phyloP scores from a whole-genome alignment of 805 yeast species.

The Schwanniomyces pseudopolymorphus region DNA sequence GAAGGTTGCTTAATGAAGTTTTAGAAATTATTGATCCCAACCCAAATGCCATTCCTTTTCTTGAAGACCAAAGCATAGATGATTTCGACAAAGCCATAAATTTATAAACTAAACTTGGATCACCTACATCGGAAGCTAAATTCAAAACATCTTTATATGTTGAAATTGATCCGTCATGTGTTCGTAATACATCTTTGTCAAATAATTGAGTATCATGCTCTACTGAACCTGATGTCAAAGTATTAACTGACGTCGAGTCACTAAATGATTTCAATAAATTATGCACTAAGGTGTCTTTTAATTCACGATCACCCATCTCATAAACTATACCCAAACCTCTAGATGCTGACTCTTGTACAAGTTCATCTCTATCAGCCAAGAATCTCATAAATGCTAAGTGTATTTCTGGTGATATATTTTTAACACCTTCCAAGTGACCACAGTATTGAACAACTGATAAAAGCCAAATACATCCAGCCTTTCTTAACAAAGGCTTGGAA shows the following conservation, averaged over 20 bases:
- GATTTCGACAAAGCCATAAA: slow-evolving; percentile 90
- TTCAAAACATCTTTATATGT: slow-evolving; percentile 88
- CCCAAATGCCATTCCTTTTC: slow-evolving; percentile 94
- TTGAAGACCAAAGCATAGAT: slow-evolving; percentile 86
- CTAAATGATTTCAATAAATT: slow-evolving; percentile 77
- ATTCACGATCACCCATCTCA: slow-evolving; percentile 67
- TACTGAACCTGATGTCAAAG: slow-evolving; percentile 62
- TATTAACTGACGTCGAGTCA: slow-evolving; percentile 50
- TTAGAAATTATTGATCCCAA: slow-evolving; percentile 82
- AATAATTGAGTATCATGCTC: slow-evolving; percentile 80
- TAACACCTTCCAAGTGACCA: slow-evolving; percentile 44
- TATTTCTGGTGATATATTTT: slow-evolving; percentile 51
- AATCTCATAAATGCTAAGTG: slow-evolving; percentile 77
- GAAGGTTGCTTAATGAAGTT: slow-evolving; percentile 63
- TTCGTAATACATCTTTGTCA: slow-evolving; percentile 75
- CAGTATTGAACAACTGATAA: slow-evolving; percentile 77
- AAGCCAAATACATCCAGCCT: slow-evolving; percentile 83
- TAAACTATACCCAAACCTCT: slow-evolving; percentile 82
- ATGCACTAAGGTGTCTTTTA: slow-evolving; percentile 72
- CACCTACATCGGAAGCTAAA: slow-evolving; percentile 92
- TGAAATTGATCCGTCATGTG: slow-evolving; percentile 83
- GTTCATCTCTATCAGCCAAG: slow-evolving; percentile 77
- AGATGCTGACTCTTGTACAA: slow-evolving; percentile 90
- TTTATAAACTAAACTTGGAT: slow-evolving; percentile 88
- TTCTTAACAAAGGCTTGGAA: slow-evolving; percentile 73